Evolutionary conservation across 148 eudicot genomes (phyloP).

Genomic region (Fagopyrum homotropicum): DNA sequence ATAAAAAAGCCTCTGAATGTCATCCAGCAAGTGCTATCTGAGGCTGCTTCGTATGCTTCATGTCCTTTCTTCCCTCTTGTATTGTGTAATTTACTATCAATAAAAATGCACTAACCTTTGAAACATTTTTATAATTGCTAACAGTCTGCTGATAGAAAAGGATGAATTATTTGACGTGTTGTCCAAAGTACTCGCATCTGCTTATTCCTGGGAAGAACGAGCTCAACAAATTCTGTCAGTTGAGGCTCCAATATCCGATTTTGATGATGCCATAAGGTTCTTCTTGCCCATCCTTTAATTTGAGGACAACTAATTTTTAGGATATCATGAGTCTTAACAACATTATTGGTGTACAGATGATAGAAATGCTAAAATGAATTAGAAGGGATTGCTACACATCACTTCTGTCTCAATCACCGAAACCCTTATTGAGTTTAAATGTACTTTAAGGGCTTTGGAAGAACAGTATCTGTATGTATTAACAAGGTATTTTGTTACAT

Average conservation of each 20-base stretch:
- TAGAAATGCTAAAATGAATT: background rate
- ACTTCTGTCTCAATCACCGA: background rate
- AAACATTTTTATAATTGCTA: background rate
- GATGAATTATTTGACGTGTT: slow-evolving; percentile 53
- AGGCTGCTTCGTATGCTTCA: slow-evolving; percentile 62
- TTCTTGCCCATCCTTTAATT: background rate
- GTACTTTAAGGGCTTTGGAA: background rate
- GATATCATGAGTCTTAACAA: background rate
- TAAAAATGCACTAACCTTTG: background rate
- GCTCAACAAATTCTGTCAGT: slow-evolving; percentile 42
- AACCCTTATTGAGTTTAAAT: background rate
- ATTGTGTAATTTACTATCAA: background rate
- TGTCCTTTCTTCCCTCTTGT: slow-evolving; percentile 10
- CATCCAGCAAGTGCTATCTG: slow-evolving; percentile 48
- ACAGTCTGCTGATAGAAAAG: slow-evolving; percentile 75
- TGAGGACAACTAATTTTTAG: background rate
- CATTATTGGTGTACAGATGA: background rate
- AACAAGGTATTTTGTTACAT: background rate
- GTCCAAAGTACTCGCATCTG: slow-evolving; percentile 42
- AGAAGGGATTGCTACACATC: background rate
- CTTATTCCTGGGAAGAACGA: slow-evolving; percentile 70
- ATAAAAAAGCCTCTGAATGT: slow-evolving; percentile 42
- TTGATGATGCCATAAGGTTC: slow-evolving; percentile 69
- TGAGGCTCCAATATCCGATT: slow-evolving; percentile 48
- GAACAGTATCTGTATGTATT: background rate